Conservation (phyloP, 2,329 filamentous ascomycete species). For the Mariannaea sp. region DNA sequence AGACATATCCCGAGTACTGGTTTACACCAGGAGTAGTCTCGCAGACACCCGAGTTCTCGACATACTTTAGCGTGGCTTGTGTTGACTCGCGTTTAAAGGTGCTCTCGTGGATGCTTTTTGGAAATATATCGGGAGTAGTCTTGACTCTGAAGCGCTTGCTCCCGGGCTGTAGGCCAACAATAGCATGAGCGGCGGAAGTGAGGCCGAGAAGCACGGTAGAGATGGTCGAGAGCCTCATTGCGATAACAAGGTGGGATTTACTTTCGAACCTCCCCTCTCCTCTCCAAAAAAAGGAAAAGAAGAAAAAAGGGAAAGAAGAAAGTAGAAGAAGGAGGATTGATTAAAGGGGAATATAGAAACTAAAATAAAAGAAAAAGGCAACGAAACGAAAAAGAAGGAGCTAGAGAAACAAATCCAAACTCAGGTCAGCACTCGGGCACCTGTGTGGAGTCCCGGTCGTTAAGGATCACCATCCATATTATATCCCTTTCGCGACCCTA, state of each 20-base stretch:
- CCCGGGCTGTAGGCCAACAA: conserved; percentile 25
- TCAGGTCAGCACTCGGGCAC: background rate
- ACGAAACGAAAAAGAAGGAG: background rate
- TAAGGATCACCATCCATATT: no score
- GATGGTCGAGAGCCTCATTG: conserved; percentile 30
- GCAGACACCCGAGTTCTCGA: conserved; percentile 51
- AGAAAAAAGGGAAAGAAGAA: no score
- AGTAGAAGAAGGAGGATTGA: no score
- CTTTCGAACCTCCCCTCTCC: no score
- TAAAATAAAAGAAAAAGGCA: no score
- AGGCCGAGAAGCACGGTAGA: conserved; percentile 26
- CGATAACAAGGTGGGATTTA: background rate
- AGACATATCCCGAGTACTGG: conserved; percentile 69
- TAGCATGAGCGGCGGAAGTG: conserved; percentile 20
- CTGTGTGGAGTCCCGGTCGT: background rate
- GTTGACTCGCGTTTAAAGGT: conserved; percentile 31
- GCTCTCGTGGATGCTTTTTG: conserved; percentile 14
- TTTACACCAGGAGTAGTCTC: conserved; percentile 63
- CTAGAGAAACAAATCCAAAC: background rate
- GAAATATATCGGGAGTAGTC: conserved; percentile 2
- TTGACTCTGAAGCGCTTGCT: conserved; percentile 28
- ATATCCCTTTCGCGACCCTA: no score
- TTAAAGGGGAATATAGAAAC: no score
- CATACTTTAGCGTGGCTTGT: conserved; percentile 31
- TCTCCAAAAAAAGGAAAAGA: no score